Evolutionary conservation across 2,329 filamentous ascomycete species (phyloP).

Genomic region (Fusarium sp.): DNA sequence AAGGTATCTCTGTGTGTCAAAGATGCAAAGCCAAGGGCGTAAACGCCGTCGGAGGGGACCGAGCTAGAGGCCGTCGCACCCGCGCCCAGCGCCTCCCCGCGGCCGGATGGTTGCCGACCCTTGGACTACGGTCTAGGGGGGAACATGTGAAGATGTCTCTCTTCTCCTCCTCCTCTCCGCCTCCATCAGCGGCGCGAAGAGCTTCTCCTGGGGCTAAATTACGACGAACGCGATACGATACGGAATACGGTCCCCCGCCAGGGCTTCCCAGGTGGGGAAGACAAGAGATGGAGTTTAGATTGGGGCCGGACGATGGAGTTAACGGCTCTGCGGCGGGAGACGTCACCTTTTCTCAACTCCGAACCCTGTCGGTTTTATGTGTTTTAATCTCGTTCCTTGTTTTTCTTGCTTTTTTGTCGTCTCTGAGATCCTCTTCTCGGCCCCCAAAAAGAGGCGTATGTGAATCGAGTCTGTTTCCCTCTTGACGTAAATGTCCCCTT

Average conservation of each 20-base stretch:
- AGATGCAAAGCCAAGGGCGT: not conserved
- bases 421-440: conserved; percentile 11
- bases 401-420: not conserved
- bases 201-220: not conserved
- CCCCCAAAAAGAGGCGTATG: conserved; percentile 18
- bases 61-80: conserved; percentile 5
- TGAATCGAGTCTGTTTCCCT: not conserved
- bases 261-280: not conserved
- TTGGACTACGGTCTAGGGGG: not conserved
- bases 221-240: not conserved
- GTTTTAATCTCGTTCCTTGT: not conserved
- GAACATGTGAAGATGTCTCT: conserved; percentile 12
- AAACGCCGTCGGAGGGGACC: not conserved
- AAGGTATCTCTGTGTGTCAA: not conserved
- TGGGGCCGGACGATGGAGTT: conserved; percentile 18
- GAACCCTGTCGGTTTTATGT: conserved; percentile 12
- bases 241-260: not conserved
- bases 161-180: not conserved
- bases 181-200: conserved; percentile 31
- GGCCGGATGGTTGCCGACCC: conserved; percentile 4
- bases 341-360: conserved; percentile 23
- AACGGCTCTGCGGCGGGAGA: conserved; percentile 19
- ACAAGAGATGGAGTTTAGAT: conserved; percentile 30
- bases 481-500: not conserved
- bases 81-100: not conserved